These are phyloP conservation scores for Fusarium veterinarium DNA, from an alignment of 2,329 filamentous ascomycete genomes.

Conservation along the genomic window DNA sequence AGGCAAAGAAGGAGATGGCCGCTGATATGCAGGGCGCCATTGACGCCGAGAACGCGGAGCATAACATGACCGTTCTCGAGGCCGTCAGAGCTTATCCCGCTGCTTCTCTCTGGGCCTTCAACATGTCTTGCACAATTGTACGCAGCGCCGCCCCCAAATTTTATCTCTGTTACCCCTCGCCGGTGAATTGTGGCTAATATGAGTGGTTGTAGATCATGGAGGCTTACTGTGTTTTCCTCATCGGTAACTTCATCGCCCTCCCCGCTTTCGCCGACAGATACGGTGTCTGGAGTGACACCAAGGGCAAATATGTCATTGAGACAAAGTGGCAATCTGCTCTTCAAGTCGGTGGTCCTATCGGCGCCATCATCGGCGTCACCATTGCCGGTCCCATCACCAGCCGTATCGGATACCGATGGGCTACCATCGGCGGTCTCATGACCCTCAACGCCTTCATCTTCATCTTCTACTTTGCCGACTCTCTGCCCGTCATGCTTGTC, in stretches of 20 bases:
- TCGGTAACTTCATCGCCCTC: slow-evolving; percentile 59
- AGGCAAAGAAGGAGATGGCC: slow-evolving; percentile 31
- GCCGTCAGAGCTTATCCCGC: slow-evolving; percentile 55
- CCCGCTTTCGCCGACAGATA: slow-evolving; percentile 52
- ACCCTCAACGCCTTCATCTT: slow-evolving; percentile 54
- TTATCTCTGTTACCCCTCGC: neutral
- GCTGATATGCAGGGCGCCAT: slow-evolving; percentile 40
- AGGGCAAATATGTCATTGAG: slow-evolving; percentile 49
- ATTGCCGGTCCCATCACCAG: slow-evolving; percentile 54
- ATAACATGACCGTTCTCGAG: slow-evolving; percentile 53
- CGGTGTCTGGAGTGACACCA: slow-evolving; percentile 45
- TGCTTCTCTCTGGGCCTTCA: slow-evolving; percentile 60
- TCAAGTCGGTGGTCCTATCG: slow-evolving; percentile 49
- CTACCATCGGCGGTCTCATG: slow-evolving; percentile 52
- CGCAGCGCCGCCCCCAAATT: slow-evolving; percentile 33
- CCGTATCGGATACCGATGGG: slow-evolving; percentile 52
- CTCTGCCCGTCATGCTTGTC: slow-evolving; percentile 57
- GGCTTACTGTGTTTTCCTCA: slow-evolving; percentile 61
- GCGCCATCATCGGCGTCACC: slow-evolving; percentile 52
- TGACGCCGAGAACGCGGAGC: slow-evolving; percentile 56
- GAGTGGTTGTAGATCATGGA: slow-evolving; percentile 58
- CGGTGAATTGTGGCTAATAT: neutral
- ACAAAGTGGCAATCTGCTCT: slow-evolving; percentile 56
- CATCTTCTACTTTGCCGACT: slow-evolving; percentile 65
- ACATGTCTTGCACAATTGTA: slow-evolving; percentile 63